phyloP scores from a whole-genome alignment of 306 rosid genomes.

The Corylus americana region DNA sequence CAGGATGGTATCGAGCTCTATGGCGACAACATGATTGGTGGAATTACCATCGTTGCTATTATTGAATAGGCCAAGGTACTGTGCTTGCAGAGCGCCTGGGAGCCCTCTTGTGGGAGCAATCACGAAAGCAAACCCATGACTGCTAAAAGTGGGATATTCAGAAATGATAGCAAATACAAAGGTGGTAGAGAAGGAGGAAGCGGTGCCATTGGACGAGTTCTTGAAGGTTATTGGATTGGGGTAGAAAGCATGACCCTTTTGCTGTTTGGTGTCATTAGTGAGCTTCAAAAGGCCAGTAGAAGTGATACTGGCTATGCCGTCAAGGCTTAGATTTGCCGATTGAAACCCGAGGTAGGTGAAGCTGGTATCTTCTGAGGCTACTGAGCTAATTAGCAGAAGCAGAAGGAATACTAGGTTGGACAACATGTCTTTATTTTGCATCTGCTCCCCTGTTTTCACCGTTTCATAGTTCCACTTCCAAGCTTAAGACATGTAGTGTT shows the following conservation, averaged over 20 bases:
- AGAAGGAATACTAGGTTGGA: too few species aligned
- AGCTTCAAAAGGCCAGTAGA: slow-evolving; percentile 51
- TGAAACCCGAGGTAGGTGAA: slow-evolving; percentile 56
- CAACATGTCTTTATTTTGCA: too few species aligned
- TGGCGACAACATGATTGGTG: slow-evolving; percentile 45
- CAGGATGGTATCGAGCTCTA: slow-evolving; percentile 63
- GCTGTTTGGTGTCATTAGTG: slow-evolving; percentile 50
- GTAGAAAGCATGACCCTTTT: slow-evolving; percentile 60
- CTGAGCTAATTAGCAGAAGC: too few species aligned
- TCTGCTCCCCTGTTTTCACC: too few species aligned
- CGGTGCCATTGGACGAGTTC: slow-evolving; percentile 28
- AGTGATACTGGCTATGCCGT: slow-evolving; percentile 50
- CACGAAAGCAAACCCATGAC: slow-evolving; percentile 63
- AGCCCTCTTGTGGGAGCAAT: slow-evolving; percentile 50
- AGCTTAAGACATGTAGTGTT: too few species aligned
- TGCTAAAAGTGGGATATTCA: slow-evolving; percentile 36
- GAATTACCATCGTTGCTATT: slow-evolving; percentile 38
- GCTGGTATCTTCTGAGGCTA: slow-evolving; percentile 30
- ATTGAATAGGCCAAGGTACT: slow-evolving; percentile 61
- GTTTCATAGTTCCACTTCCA: too few species aligned
- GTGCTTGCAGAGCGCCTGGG: slow-evolving; percentile 39
- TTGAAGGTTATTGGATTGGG: slow-evolving; percentile 48
- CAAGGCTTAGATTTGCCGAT: slow-evolving; percentile 36
- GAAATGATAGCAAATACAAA: slow-evolving; percentile 62
- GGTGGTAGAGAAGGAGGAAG: slow-evolving; percentile 54